Percentiles rank a stretch among this genome's conserved stretches.
Evolutionary conservation across 352 stramenopile genomes (phyloP).

Genomic region (Aphanomyces euteiches): DNA sequence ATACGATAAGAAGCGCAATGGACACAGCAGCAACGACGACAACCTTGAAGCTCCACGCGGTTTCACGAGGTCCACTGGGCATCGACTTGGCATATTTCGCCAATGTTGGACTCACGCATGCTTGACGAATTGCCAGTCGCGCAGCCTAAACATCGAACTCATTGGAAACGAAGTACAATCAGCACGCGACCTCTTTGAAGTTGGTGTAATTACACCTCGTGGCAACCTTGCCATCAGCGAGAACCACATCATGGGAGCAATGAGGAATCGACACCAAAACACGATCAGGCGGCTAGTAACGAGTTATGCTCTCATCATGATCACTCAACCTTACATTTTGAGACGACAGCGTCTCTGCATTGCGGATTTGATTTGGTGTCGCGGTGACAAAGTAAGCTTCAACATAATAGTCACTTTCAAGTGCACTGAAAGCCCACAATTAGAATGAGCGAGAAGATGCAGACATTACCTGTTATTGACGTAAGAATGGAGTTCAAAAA

Average conservation of each 20-base stretch:
- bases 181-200: conserved; percentile 55
- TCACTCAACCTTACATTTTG: conserved; percentile 46
- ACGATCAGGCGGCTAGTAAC: conserved; percentile 48
- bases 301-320: not conserved
- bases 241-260: conserved; percentile 58
- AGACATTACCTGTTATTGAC: conserved; percentile 24
- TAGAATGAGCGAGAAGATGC: conserved; percentile 21
- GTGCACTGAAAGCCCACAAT: conserved; percentile 23
- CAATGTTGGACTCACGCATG: conserved; percentile 19
- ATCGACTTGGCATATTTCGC: conserved; percentile 6
- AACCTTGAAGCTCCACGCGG: conserved; percentile 13
- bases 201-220: conserved; percentile 57
- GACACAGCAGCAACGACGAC: conserved; percentile 12
- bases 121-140: conserved; percentile 14
- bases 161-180: not conserved
- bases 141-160: not conserved
- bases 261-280: conserved; percentile 64
- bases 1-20: not conserved
- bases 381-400: conserved; percentile 69
- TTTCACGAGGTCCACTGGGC: too few species aligned
- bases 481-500: conserved; percentile 65
- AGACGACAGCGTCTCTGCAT: conserved; percentile 47
- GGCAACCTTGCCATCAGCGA: conserved; percentile 42
- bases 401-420: conserved; percentile 50
- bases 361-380: conserved; percentile 66